Evolutionary conservation across 306 rosid genomes (phyloP), one percentile per base, ranked within the genome.

Genomic region (Cucurbita moschata): DNA sequence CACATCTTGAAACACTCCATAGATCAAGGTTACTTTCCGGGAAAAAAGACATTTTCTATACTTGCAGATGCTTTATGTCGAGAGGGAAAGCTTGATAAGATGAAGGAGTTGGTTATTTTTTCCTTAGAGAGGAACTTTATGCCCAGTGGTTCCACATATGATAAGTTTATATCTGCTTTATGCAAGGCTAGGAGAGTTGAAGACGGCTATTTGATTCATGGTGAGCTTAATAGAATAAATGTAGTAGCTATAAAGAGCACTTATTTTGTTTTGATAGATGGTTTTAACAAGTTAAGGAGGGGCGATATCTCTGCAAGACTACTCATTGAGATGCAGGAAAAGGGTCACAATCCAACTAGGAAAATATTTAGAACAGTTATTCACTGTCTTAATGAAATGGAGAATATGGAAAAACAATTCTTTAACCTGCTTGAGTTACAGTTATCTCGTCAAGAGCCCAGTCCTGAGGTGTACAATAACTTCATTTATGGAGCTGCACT

Each of bases 261-360:
- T 55, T 93, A 86, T 76, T 7, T 15, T 39, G 58, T 50, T 80
- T 83, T 93, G 92, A 85, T 90, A 53, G 49, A 4, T 6, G 81
- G 88, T 83, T 87, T 86, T 57, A 75, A 66, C 76, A 70, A 66
- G 82, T 74, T 19, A 26, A 76, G 76, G 14, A 88, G 80, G 78
- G 96, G 85, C 42, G 93, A 88, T 46, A 80, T 86, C 72, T 88
- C 90, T 64, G 92, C 94, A 19, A 85, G 81, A 59, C 91, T 93
- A 80, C 90, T 93, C 30, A 62, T 87, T 74, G 97, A 93, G 80
- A 88, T 93, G 97, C 83, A 83, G 72, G 87, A 63, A 73, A 89
- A 79, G 69, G 92, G 90, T 73, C 55, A 83, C 84, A 46, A 1
- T 43, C 79, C 82, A 8, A 69, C 58, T 13, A 79, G 73, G 8